Conservation (phyloP, 164 flowering plant species). For the Vitis cinerea region DNA sequence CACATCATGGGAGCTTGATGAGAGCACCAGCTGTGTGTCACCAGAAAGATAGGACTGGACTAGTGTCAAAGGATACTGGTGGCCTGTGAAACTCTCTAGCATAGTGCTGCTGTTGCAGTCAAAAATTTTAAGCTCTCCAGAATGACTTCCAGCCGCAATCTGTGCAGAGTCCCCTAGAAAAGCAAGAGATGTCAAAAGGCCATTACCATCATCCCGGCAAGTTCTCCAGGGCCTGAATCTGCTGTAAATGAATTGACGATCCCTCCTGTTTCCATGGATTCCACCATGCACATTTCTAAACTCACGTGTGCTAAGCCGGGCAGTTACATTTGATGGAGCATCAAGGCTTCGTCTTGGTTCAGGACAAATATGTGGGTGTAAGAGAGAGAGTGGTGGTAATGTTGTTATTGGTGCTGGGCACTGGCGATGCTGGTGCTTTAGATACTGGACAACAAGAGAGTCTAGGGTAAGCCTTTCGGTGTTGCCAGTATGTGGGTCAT, state of each 20-base stretch:
- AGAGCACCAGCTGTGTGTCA: slow-evolving; percentile 66
- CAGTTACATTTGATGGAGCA: slow-evolving; percentile 86
- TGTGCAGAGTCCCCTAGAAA: slow-evolving; percentile 76
- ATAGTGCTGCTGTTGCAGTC: slow-evolving; percentile 64
- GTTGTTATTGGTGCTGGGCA: slow-evolving; percentile 98
- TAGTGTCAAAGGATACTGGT: slow-evolving; percentile 67
- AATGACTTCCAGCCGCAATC: slow-evolving; percentile 73
- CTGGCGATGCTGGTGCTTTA: slow-evolving; percentile 97
- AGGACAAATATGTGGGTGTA: slow-evolving; percentile 93
- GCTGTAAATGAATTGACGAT: slow-evolving; percentile 92
- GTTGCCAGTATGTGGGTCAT: slow-evolving; percentile 49
- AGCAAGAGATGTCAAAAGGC: slow-evolving; percentile 75
- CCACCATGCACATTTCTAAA: slow-evolving; percentile 70
- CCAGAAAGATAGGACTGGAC: slow-evolving; percentile 61
- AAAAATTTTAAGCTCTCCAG: slow-evolving; percentile 85
- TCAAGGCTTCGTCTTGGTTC: slow-evolving; percentile 83
- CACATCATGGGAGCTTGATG: slow-evolving; percentile 79
- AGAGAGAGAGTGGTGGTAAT: slow-evolving; percentile 90
- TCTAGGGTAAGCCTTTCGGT: slow-evolving; percentile 80
- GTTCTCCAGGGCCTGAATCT: slow-evolving; percentile 94
- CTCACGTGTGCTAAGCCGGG: slow-evolving; percentile 80
- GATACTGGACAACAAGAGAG: slow-evolving; percentile 84
- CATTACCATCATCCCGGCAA: slow-evolving; percentile 76
- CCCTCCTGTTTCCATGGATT: slow-evolving; percentile 68
- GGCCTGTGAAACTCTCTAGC: slow-evolving; percentile 69